A percentile compares a stretch with the other conserved stretches of the same genome.
Conservation (phyloP, 768 basidiomycete genomes). For the Leucocoprinus birnbaumii region DNA sequence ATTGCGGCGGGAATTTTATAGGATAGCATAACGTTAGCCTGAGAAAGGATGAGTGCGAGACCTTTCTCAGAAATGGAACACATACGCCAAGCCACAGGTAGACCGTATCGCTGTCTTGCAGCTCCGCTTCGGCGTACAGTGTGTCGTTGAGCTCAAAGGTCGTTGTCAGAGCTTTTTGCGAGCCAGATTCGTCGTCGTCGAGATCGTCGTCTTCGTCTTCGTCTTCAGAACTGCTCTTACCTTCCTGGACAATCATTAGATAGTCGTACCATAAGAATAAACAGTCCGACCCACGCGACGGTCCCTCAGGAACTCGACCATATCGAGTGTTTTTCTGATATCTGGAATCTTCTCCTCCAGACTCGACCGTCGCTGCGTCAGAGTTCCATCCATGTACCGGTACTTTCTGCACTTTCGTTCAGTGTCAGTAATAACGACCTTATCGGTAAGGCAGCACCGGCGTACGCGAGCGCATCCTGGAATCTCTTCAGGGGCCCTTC, state of each 20-base stretch:
- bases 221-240: conserved; percentile 39
- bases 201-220: conserved; percentile 43
- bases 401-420: conserved; percentile 79
- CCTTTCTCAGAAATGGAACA: conserved; percentile 10
- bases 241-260: conserved; percentile 43
- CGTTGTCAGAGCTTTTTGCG: conserved; percentile 61
- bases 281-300: conserved; percentile 51
- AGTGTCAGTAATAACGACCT: conserved; percentile 19
- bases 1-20: conserved; percentile 84
- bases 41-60: background rate
- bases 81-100: conserved; percentile 95
- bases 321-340: conserved; percentile 86
- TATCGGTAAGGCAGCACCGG: conserved; percentile 16
- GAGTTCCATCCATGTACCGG: conserved; percentile 92
- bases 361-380: conserved; percentile 71
- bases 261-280: background rate
- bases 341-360: conserved; percentile 96
- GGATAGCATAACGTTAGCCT: conserved; percentile 98
- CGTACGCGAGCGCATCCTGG: conserved; percentile 94
- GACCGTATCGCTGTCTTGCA: conserved; percentile 85
- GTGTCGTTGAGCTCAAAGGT: conserved; percentile 97
- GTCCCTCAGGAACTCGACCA: conserved; percentile 81
- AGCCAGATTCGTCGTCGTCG: conserved; percentile 55
- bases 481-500: conserved; percentile 78
- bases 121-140: conserved; percentile 85